Conservation (phyloP, 768 basidiomycete genomes). For the Crassisporium funariophilum region DNA sequence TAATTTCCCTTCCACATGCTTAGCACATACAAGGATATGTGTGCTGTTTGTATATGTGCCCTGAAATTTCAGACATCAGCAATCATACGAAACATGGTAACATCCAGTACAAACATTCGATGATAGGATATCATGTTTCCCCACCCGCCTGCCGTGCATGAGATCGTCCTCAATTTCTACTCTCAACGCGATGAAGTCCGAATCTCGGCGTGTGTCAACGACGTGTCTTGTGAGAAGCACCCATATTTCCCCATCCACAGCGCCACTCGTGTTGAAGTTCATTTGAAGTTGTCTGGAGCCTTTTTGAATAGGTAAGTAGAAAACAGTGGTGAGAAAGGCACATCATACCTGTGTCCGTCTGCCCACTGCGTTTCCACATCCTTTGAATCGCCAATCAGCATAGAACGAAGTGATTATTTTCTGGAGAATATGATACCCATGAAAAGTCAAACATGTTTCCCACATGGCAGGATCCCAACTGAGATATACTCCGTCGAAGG, state of each 20-base stretch:
- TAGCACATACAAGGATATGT: conserved; percentile 44
- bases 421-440: too few relatives aligned
- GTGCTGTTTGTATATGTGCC: conserved; percentile 56
- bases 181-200: conserved; percentile 71
- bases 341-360: conserved; percentile 31
- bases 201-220: conserved; percentile 52
- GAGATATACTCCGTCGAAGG: conserved; percentile 80
- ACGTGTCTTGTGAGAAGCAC: conserved; percentile 81
- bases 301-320: conserved; percentile 28
- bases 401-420: too few relatives aligned
- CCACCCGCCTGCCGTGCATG: conserved; percentile 21
- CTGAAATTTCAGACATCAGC: conserved; percentile 22
- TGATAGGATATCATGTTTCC: conserved; percentile 34
- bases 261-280: conserved; percentile 31
- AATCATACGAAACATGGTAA: too few relatives aligned
- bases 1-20: neutral
- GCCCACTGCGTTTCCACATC: conserved; percentile 43
- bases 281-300: conserved; percentile 37
- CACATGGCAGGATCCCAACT: conserved; percentile 85
- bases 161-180: conserved; percentile 49
- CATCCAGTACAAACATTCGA: conserved; percentile 36
- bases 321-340: neutral
- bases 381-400: conserved; percentile 33
- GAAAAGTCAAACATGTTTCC: conserved; percentile 49
- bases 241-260: conserved; percentile 63